These are phyloP conservation scores for Termitomyces sp. DNA, from an alignment of 768 basidiomycete genomes.

Conservation along the genomic window DNA sequence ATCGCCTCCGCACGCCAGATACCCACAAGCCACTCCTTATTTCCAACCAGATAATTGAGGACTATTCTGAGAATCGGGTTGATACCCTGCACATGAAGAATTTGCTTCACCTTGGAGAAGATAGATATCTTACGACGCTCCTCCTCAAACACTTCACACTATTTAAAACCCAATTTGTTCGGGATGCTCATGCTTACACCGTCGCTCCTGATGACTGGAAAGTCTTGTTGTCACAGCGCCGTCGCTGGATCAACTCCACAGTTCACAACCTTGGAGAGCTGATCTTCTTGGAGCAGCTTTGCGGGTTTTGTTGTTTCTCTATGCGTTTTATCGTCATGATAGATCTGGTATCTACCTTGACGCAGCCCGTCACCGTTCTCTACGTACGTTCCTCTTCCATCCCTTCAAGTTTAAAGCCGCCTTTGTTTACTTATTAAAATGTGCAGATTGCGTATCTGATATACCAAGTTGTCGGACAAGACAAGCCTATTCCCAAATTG, in stretches of 20 bases:
- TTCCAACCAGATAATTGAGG: slow-evolving; percentile 84
- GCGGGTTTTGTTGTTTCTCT: slow-evolving; percentile 98
- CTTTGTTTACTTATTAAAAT: slow-evolving; percentile 10
- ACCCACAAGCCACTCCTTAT: slow-evolving; percentile 94
- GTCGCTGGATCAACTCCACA: slow-evolving; percentile 99
- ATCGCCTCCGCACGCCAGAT: slow-evolving; percentile 91
- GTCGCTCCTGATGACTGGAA: slow-evolving; percentile 97
- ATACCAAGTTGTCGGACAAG: slow-evolving; percentile 68
- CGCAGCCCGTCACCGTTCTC: slow-evolving; percentile 82
- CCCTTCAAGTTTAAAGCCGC: neutral
- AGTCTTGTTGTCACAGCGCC: slow-evolving; percentile 90
- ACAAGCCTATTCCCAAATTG: slow-evolving; percentile 69
- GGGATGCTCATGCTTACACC: slow-evolving; percentile 91
- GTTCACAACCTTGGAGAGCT: slow-evolving; percentile 96
- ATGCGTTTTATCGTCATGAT: slow-evolving; percentile 99
- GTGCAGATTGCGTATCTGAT: slow-evolving; percentile 83
- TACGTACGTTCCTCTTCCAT: slow-evolving; percentile 51
- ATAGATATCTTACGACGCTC: slow-evolving; percentile 96
- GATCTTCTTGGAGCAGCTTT: slow-evolving; percentile 86
- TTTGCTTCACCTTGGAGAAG: slow-evolving; percentile 94
- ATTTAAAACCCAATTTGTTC: slow-evolving; percentile 93
- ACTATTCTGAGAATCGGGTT: slow-evolving; percentile 95
- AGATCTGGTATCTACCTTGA: slow-evolving; percentile 85
- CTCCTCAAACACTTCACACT: slow-evolving; percentile 93
- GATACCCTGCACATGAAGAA: slow-evolving; percentile 99